These are phyloP conservation scores for Ilyonectria sp. DNA, from an alignment of 2,329 filamentous ascomycete genomes.

Conservation along the genomic window DNA sequence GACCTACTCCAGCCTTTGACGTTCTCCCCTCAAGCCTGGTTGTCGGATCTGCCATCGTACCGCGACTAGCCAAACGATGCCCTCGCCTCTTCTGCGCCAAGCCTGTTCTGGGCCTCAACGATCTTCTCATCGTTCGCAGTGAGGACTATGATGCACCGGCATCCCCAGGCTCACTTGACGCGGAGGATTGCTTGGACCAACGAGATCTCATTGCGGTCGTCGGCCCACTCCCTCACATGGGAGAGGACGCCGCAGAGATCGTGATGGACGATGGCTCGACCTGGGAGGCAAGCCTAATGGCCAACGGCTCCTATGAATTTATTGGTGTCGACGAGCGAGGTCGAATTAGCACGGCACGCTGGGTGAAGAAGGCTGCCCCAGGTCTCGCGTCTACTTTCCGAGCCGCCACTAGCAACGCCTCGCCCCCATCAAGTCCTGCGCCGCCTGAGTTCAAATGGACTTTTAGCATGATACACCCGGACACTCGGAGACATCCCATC, in stretches of 20 bases:
- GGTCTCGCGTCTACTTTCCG: slow-evolving; percentile 35
- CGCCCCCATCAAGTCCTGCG: slow-evolving; percentile 43
- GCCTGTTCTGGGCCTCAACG: slow-evolving; percentile 75
- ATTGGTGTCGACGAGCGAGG: slow-evolving; percentile 72
- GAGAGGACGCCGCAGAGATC: slow-evolving; percentile 74
- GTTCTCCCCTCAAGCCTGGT: slow-evolving; percentile 79
- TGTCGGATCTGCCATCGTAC: slow-evolving; percentile 68
- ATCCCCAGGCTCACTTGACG: slow-evolving; percentile 54
- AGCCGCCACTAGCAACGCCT: slow-evolving; percentile 35
- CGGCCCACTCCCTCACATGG: slow-evolving; percentile 67
- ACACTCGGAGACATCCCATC: slow-evolving; percentile 79
- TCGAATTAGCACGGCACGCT: slow-evolving; percentile 73
- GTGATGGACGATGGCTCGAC: slow-evolving; percentile 75
- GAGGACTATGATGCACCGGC: slow-evolving; percentile 71
- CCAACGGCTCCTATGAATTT: slow-evolving; percentile 77
- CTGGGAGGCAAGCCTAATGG: slow-evolving; percentile 68
- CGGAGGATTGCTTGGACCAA: slow-evolving; percentile 63
- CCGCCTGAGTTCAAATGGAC: slow-evolving; percentile 73
- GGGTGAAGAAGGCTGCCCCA: slow-evolving; percentile 69
- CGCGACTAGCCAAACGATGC: slow-evolving; percentile 72
- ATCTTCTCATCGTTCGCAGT: slow-evolving; percentile 79
- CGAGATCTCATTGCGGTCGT: slow-evolving; percentile 77
- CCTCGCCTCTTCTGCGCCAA: slow-evolving; percentile 76
- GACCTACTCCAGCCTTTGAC: slow-evolving; percentile 79
- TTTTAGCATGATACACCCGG: slow-evolving; percentile 82